phyloP scores from a whole-genome alignment of 805 yeast genomes.

The Starmera caribaea region DNA sequence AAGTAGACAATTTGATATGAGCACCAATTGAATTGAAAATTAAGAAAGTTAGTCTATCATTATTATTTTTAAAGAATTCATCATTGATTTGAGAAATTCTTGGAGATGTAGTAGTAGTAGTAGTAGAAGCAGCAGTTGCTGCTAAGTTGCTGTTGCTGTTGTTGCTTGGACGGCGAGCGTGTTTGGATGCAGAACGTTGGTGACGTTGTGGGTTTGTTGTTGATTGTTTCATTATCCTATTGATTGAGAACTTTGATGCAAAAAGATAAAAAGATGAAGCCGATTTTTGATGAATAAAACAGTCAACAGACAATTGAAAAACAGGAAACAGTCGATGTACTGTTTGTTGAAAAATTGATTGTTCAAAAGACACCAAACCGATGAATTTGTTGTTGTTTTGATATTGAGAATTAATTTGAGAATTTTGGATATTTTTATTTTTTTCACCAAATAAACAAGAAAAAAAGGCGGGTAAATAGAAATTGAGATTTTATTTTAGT shows the following conservation, averaged over 20 bases:
- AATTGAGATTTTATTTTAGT: too few relatives aligned
- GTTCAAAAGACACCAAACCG: too few relatives aligned
- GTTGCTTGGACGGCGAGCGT: neutral
- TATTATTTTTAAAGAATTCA: constrained; percentile 19
- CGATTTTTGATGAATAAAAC: neutral
- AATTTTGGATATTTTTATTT: too few relatives aligned
- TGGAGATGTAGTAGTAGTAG: neutral
- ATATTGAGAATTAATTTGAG: too few relatives aligned
- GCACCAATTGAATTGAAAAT: constrained; percentile 54
- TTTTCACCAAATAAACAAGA: too few relatives aligned
- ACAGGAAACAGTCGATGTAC: too few relatives aligned
- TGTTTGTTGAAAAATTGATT: too few relatives aligned
- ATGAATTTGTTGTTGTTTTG: too few relatives aligned
- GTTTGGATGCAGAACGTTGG: neutral
- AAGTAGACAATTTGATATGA: constrained; percentile 45
- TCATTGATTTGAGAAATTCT: constrained; percentile 13
- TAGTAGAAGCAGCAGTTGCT: too few relatives aligned
- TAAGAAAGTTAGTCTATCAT: constrained; percentile 46
- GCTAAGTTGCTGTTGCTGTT: neutral
- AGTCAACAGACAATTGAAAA: too few relatives aligned
- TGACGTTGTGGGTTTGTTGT: neutral
- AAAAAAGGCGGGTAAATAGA: too few relatives aligned
- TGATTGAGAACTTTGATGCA: neutral
- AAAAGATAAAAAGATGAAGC: neutral
- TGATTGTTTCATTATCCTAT: neutral